Conservation (phyloP, 2,329 filamentous ascomycete genomes). For the Arachnomyces sp. region DNA sequence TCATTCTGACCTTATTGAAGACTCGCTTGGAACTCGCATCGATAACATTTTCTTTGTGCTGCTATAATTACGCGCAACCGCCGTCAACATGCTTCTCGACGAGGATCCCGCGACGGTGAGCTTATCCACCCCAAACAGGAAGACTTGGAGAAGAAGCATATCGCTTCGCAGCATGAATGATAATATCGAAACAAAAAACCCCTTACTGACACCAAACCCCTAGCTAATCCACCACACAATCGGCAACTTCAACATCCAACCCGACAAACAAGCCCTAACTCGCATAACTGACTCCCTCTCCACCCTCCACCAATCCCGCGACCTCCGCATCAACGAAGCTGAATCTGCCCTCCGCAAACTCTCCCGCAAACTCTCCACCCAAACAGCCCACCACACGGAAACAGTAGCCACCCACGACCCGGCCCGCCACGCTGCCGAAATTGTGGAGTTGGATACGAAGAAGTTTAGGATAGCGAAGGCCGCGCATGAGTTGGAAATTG, state of each 20-base stretch:
- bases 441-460: conserved; percentile 79
- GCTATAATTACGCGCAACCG: conserved; percentile 8
- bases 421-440: conserved; percentile 71
- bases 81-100: conserved; percentile 75
- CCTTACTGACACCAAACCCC: not conserved
- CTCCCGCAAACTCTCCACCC: conserved; percentile 65
- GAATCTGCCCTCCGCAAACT: conserved; percentile 63
- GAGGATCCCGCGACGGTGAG: conserved; percentile 81
- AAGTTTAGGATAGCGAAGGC: conserved; percentile 95
- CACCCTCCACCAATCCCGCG: conserved; percentile 75
- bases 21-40: no score
- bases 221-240: conserved; percentile 89
- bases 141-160: not conserved
- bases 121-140: conserved; percentile 2
- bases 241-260: conserved; percentile 87
- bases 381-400: conserved; percentile 69
- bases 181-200: conserved; percentile 9
- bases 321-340: conserved; percentile 65
- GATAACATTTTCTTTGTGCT: conserved; percentile 3
- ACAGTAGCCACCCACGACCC: conserved; percentile 68
- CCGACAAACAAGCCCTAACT: conserved; percentile 74
- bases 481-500: conserved; percentile 80
- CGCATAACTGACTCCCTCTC: conserved; percentile 78
- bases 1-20: no score
- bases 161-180: conserved; percentile 4